Evolutionary conservation across 139 green algal species (phyloP).

Genomic region (Pleodorina starrii): DNA sequence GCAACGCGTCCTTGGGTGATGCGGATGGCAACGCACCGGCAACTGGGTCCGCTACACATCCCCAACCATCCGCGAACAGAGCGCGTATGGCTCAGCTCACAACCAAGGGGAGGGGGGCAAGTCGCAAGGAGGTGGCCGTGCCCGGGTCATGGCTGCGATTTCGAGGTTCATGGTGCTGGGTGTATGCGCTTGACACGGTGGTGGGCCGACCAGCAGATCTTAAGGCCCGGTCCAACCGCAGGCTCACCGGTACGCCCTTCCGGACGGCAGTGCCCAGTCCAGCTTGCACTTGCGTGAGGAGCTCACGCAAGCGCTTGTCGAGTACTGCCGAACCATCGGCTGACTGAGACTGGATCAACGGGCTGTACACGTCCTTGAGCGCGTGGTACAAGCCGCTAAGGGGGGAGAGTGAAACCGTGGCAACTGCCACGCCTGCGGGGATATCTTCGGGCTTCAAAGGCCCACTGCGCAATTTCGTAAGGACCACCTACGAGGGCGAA

Average conservation of each 20-base stretch:
- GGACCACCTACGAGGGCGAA: slow-evolving; percentile 62
- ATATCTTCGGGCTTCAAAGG: slow-evolving; percentile 59
- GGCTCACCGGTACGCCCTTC: slow-evolving; percentile 52
- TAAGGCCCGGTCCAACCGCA: no score
- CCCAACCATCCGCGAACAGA: no score
- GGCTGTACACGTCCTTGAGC: slow-evolving; percentile 71
- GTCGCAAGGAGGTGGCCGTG: no score
- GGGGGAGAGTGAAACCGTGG: slow-evolving; percentile 65
- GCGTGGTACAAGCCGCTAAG: slow-evolving; percentile 73
- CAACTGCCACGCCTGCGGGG: slow-evolving; percentile 65
- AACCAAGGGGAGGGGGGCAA: no score
- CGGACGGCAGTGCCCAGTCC: slow-evolving; percentile 68
- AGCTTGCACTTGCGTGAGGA: slow-evolving; percentile 73
- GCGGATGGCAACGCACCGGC: no score
- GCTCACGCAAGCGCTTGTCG: slow-evolving; percentile 64
- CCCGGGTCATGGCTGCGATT: no score
- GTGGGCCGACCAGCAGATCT: no score
- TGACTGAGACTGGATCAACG: slow-evolving; percentile 53
- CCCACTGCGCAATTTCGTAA: slow-evolving; percentile 69
- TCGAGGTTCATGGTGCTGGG: no score
- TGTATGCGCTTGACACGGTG: no score
- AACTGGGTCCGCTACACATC: no score
- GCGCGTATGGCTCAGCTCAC: no score
- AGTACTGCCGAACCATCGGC: slow-evolving; percentile 28
- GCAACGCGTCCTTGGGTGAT: no score